Evolutionary conservation across 805 yeast genomes (phyloP), one percentile per base, ranked within the genome.

Genomic region (Ogataea polymorpha): DNA sequence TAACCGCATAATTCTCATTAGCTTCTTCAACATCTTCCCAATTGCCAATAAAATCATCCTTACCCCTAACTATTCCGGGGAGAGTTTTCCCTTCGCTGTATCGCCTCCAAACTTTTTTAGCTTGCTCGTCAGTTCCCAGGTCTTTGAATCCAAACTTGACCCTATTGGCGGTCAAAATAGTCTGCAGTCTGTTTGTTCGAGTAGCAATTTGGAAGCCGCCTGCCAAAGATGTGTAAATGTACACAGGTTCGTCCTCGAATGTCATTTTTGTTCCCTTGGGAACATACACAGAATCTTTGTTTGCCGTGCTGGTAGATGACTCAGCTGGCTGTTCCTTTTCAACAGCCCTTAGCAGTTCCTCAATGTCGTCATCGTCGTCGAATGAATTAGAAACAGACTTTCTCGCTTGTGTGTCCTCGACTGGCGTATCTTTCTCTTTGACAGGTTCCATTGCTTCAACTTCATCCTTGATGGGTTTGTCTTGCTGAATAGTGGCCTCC

Each of bases 11-110:
- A 37, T 80, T 83, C 60, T 89, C 96, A 59, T 87, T 87, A 30
- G 89, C 89, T 34, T 87, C 93, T 39, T 86, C 91, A 42, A 89
- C 75, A 52, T 83, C 95, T 55, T 81, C 79, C 82, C 86, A 86
- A 58, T 87, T 84, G 2, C 96, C 96, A 48, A 89, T 80, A 44
- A 79, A 75, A 50, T 82, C 90, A 53, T 86, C 93, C 20, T 79
- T 80, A 7, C 86, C 87, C 61, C 96, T 75, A 13, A 89, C 89
- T 13, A 89, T 74, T 24, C 90, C 96, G 2, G 97, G 97, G 43
- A 88, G 72, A 2, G 78, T 68, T 51, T 84, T 79, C 3, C 95
- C 96, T 21, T 70, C 70, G 13, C 85, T 70, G 54, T 77, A 77
- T 50, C 93, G 74, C 54, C 78, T 79, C 96, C 96, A 89, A 20